Conservation (phyloP, 805 yeast species). For the Myxozyma mucilagina region DNA sequence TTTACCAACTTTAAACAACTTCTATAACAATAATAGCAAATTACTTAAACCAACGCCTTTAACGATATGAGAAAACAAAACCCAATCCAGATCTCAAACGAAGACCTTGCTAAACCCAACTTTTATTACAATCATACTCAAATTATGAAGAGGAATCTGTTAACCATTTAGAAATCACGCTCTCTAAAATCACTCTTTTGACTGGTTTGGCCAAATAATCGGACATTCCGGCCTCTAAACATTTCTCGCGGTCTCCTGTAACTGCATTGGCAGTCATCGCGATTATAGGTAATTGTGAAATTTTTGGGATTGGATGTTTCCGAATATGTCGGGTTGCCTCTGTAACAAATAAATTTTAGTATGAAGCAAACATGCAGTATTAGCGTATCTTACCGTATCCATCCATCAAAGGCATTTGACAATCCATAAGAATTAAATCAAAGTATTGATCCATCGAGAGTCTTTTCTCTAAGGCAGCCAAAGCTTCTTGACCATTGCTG, state of each 20-base stretch:
- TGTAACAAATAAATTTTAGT: background rate
- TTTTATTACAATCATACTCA: background rate
- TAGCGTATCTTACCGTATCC: conserved; percentile 24
- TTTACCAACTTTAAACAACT: no score
- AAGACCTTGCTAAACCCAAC: background rate
- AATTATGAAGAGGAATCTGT: background rate
- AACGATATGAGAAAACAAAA: background rate
- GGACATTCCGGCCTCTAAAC: conserved; percentile 73
- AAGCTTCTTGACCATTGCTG: conserved; percentile 31
- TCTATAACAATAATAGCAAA: no score
- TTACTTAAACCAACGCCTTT: no score
- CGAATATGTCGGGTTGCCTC: conserved; percentile 29
- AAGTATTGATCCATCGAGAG: conserved; percentile 10
- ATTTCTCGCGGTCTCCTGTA: conserved; percentile 74
- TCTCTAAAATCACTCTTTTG: conserved; percentile 16
- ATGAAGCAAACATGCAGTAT: background rate
- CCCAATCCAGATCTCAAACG: background rate
- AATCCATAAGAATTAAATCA: conserved; percentile 31
- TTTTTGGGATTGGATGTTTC: conserved; percentile 5
- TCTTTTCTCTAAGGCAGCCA: conserved; percentile 20
- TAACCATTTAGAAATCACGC: conserved; percentile 21
- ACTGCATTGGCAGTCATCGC: conserved; percentile 79
- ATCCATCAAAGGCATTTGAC: conserved; percentile 34
- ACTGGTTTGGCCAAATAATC: conserved; percentile 70
- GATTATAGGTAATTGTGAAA: conserved; percentile 45